These are phyloP conservation scores for Heterobasidion annosum DNA, from an alignment of 1,284 basidiomycete genomes.

Conservation along the genomic window DNA sequence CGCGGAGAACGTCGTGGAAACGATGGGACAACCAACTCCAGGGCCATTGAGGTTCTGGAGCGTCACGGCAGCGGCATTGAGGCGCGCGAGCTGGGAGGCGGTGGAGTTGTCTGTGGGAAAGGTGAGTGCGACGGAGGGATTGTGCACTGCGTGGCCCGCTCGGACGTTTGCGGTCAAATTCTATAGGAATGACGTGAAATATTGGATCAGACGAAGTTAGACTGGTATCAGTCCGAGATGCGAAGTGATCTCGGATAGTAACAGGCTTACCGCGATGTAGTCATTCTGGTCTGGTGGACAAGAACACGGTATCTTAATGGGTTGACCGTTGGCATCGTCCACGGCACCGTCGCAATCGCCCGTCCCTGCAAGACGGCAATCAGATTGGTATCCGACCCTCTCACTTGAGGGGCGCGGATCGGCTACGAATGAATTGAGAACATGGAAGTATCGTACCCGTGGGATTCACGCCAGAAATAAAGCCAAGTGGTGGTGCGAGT, in stretches of 20 bases:
- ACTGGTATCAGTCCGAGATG: too few relatives aligned
- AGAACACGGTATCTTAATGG: slow-evolving; percentile 47
- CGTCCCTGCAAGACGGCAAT: neutral
- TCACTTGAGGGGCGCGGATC: too few relatives aligned
- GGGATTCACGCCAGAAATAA: slow-evolving; percentile 18
- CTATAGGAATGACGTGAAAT: slow-evolving; percentile 15
- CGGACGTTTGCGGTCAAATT: slow-evolving; percentile 10
- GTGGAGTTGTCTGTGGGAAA: slow-evolving; percentile 1
- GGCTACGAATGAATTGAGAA: neutral
- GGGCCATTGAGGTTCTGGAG: slow-evolving; percentile 32
- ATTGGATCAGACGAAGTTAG: slow-evolving; percentile 21
- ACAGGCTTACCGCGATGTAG: slow-evolving; percentile 20
- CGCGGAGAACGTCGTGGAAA: slow-evolving; percentile 25
- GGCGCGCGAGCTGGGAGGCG: neutral
- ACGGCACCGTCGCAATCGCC: slow-evolving; percentile 20
- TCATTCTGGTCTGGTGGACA: slow-evolving; percentile 25
- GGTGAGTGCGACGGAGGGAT: slow-evolving; percentile 5
- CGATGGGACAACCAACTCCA: slow-evolving; percentile 29
- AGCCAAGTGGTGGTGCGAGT: slow-evolving; percentile 9
- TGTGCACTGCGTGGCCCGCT: slow-evolving; percentile 20
- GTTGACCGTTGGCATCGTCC: slow-evolving; percentile 39
- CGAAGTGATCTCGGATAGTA: neutral
- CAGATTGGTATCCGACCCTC: too few relatives aligned
- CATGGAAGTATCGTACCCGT: slow-evolving; percentile 14
- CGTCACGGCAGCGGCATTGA: slow-evolving; percentile 9